Conservation (phyloP, 768 basidiomycete species). For the Inosperma sp. region DNA sequence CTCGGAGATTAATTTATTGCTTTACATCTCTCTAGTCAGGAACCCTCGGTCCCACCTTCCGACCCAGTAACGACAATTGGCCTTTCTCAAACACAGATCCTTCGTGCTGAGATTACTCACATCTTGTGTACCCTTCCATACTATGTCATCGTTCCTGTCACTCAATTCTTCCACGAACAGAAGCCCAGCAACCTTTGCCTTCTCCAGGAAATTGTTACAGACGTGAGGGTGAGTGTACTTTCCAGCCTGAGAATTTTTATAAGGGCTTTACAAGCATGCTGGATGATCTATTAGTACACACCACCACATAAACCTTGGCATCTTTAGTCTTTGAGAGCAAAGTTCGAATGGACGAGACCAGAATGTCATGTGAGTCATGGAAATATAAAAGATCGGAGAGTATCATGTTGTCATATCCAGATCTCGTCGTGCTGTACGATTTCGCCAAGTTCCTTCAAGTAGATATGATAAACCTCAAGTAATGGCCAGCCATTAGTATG, state of each 20-base stretch:
- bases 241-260: slow-evolving; percentile 39
- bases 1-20: too few species aligned
- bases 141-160: not conserved
- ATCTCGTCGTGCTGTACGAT: too few species aligned
- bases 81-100: too few species aligned
- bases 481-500: not conserved
- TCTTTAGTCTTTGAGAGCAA: slow-evolving; percentile 42
- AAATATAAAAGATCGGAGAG: slow-evolving; percentile 74
- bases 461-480: too few species aligned
- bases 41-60: too few species aligned
- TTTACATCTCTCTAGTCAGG: too few species aligned
- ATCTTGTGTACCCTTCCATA: slow-evolving; percentile 14
- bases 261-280: not conserved
- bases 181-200: slow-evolving; percentile 39
- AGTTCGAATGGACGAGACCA: slow-evolving; percentile 45
- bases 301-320: slow-evolving; percentile 54
- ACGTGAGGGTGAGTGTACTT: slow-evolving; percentile 55
- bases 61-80: not conserved
- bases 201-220: slow-evolving; percentile 49
- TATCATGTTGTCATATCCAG: slow-evolving; percentile 55
- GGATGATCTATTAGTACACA: slow-evolving; percentile 16
- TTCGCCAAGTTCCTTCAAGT: too few species aligned
- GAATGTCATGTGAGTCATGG: slow-evolving; percentile 50
- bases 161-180: slow-evolving; percentile 41
- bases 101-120: not conserved